Percentiles rank a stretch among this genome's conserved stretches.
Conservation (phyloP, 495 filamentous ascomycete species). For the Penicillium samsonianum region DNA sequence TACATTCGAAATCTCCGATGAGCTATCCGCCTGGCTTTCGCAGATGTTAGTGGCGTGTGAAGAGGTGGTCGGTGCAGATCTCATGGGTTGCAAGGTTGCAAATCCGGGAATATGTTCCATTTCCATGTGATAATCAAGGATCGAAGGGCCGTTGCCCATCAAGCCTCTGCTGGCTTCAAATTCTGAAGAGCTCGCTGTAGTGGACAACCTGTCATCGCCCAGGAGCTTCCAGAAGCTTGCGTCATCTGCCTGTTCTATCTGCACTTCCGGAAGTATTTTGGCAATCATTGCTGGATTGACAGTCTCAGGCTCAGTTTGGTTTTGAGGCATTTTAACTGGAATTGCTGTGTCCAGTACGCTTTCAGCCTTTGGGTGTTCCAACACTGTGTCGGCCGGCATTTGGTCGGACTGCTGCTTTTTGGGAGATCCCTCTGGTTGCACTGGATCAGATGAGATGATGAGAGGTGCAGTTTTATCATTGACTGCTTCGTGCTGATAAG, state of each 20-base stretch:
- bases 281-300: not conserved
- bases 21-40: slow-evolving; percentile 3
- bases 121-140: slow-evolving; percentile 13
- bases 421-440: not conserved
- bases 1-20: slow-evolving; percentile 6
- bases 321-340: not conserved
- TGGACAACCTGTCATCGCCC: not conserved
- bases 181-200: not conserved
- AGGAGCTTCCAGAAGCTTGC: not conserved
- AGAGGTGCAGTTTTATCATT: not conserved
- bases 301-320: not conserved
- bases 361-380: not conserved
- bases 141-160: slow-evolving; percentile 1
- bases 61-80: not conserved
- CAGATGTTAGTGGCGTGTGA: not conserved
- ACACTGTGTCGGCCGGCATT: not conserved
- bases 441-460: slow-evolving; percentile 7
- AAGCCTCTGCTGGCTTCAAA: slow-evolving; percentile 4
- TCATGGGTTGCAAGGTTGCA: not conserved
- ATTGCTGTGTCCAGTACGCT: not conserved
- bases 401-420: not conserved
- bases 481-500: not conserved
- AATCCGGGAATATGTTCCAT: slow-evolving; percentile 12
- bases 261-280: not conserved
- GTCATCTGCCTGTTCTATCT: not conserved